phyloP scores from a whole-genome alignment of 768 basidiomycete species.

The Dacryopinax spathularia region DNA sequence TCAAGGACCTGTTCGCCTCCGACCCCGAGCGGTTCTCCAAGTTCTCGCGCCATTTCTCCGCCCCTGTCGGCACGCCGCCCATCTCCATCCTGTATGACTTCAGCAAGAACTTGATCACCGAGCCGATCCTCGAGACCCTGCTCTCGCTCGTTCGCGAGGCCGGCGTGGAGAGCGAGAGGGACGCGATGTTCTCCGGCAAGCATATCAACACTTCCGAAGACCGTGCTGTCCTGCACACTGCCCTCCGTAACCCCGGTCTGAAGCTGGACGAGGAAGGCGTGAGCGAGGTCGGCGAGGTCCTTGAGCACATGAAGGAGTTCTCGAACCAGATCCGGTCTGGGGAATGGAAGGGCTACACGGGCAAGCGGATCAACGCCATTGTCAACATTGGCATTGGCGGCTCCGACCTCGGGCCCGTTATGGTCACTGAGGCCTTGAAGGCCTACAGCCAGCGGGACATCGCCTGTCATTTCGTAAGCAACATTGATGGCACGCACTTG shows the following conservation, averaged over 20 bases:
- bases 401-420: constrained; percentile 93
- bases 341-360: constrained; percentile 92
- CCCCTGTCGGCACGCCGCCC: constrained; percentile 41
- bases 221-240: constrained; percentile 90
- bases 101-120: constrained; percentile 89
- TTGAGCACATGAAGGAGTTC: constrained; percentile 86
- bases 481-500: constrained; percentile 96
- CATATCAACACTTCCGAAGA: constrained; percentile 99
- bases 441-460: constrained; percentile 81
- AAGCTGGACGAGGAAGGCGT: constrained; percentile 68
- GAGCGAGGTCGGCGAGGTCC: constrained; percentile 66
- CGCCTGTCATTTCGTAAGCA: constrained; percentile 78
- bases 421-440: constrained; percentile 98
- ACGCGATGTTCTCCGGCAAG: constrained; percentile 88
- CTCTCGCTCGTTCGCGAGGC: constrained; percentile 76
- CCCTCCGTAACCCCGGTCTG: constrained; percentile 65
- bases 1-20: constrained; percentile 83
- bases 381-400: constrained; percentile 99
- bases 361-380: constrained; percentile 83
- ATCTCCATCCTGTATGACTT: constrained; percentile 86
- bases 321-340: constrained; percentile 71
- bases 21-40: constrained; percentile 78
- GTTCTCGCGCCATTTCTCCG: constrained; percentile 65
- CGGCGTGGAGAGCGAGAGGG: constrained; percentile 63
- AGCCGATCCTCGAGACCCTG: constrained; percentile 65